phyloP scores from a whole-genome alignment of 2,329 filamentous ascomycete genomes.

The Colletotrichum musae region DNA sequence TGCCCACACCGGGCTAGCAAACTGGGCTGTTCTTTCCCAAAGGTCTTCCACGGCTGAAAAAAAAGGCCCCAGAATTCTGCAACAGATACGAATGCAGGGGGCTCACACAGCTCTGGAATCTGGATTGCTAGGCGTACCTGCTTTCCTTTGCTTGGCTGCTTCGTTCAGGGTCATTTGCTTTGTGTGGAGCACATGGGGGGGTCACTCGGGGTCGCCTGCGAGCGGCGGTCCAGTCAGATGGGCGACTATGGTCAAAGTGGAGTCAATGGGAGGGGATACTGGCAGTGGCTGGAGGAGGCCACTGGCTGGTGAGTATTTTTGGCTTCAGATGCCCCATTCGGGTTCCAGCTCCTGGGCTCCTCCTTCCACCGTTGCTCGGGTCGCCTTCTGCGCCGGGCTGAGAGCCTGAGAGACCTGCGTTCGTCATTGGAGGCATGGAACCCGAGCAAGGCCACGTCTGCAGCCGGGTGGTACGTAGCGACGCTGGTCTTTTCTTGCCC shows the following conservation, averaged over 20 bases:
- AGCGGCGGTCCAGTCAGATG: conserved; percentile 25
- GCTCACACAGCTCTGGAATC: conserved; percentile 19
- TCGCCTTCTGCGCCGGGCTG: background rate
- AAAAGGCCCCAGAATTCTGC: conserved; percentile 36
- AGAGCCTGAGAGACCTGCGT: background rate
- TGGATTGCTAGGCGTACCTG: background rate
- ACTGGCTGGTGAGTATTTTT: background rate
- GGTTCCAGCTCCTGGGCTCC: no score
- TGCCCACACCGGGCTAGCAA: no score
- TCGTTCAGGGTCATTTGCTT: conserved; percentile 39
- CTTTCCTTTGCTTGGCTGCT: conserved; percentile 34
- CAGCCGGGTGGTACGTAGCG: background rate
- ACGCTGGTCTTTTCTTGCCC: conserved; percentile 3
- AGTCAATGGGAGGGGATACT: background rate
- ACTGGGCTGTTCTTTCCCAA: conserved; percentile 1
- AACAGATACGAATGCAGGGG: conserved; percentile 41
- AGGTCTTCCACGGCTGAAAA: conserved; percentile 20
- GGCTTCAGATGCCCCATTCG: background rate
- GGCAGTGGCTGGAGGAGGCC: conserved; percentile 31
- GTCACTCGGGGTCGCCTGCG: conserved; percentile 15
- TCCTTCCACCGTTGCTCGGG: conserved; percentile 6
- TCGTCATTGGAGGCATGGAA: conserved; percentile 22
- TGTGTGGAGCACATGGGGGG: conserved; percentile 29
- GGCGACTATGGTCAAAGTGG: background rate
- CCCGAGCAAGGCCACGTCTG: conserved; percentile 15